Conservation (phyloP, 768 basidiomycete species). For the Pleurotus eryngii region DNA sequence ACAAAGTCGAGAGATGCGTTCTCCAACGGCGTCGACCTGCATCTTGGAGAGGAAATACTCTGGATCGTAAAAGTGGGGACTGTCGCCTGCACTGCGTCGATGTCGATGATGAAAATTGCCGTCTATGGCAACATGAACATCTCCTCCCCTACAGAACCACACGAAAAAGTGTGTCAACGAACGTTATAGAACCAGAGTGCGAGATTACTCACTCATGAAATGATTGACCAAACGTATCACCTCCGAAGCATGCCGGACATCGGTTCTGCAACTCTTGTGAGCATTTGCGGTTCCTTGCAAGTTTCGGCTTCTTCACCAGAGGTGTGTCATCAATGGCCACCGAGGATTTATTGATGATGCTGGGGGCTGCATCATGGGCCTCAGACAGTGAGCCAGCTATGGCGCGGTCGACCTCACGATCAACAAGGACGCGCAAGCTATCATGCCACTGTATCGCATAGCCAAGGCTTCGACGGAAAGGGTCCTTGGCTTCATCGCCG, state of each 20-base stretch:
- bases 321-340: too few relatives aligned
- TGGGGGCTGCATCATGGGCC: too few relatives aligned
- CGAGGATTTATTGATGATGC: too few relatives aligned
- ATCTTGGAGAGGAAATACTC: slow-evolving; percentile 18
- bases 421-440: neutral
- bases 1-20: slow-evolving; percentile 8
- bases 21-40: slow-evolving; percentile 18
- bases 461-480: slow-evolving; percentile 24
- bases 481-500: slow-evolving; percentile 17
- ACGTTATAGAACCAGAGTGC: neutral
- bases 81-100: slow-evolving; percentile 15
- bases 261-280: neutral
- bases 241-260: slow-evolving; percentile 9
- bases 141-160: neutral
- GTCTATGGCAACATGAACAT: slow-evolving; percentile 5
- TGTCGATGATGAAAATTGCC: slow-evolving; percentile 33
- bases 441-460: slow-evolving; percentile 27
- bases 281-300: neutral
- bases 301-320: too few relatives aligned
- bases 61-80: slow-evolving; percentile 17
- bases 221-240: neutral
- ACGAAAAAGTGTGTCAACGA: too few relatives aligned
- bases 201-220: too few relatives aligned
- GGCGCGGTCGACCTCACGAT: too few relatives aligned
- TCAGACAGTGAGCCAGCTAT: neutral